These are phyloP conservation scores for Eragrostis curvula DNA, from an alignment of 176 grass and related monocot species.

Conservation along the genomic window DNA sequence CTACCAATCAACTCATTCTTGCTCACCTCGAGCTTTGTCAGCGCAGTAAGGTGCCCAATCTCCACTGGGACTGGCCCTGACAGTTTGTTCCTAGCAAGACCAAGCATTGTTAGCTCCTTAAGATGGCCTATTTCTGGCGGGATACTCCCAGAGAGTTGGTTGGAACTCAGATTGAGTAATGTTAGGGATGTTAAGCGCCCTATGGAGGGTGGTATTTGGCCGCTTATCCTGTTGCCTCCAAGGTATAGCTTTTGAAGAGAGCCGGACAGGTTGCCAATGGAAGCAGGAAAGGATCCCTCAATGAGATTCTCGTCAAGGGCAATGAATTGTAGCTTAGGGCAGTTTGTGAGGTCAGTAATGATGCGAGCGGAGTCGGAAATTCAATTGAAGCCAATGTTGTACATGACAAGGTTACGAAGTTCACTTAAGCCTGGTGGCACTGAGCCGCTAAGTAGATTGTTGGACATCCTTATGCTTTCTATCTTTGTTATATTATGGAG, in stretches of 20 bases:
- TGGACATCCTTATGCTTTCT: conserved; percentile 49
- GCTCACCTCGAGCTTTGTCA: conserved; percentile 35
- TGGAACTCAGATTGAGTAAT: conserved; percentile 50
- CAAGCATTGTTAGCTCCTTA: conserved; percentile 38
- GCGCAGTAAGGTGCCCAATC: conserved; percentile 32
- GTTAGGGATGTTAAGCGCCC: conserved; percentile 36
- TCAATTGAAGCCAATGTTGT: not conserved
- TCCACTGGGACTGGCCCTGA: conserved; percentile 36
- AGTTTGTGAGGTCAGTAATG: conserved; percentile 33
- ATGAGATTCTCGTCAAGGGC: conserved; percentile 47
- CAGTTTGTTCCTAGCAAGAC: conserved; percentile 39
- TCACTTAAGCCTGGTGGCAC: conserved; percentile 44
- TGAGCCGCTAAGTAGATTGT: conserved; percentile 36
- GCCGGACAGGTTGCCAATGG: conserved; percentile 42
- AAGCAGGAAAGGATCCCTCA: conserved; percentile 43
- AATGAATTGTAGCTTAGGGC: conserved; percentile 44
- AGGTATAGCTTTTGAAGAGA: conserved; percentile 42
- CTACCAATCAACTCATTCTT: conserved; percentile 41
- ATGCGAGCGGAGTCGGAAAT: not conserved
- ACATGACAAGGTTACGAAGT: conserved; percentile 12
- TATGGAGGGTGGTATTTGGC: conserved; percentile 49
- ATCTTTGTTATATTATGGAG: conserved; percentile 62
- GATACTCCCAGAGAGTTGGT: conserved; percentile 45
- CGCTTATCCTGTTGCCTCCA: conserved; percentile 46
- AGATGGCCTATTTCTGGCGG: conserved; percentile 47